Evolutionary conservation across 805 yeast species (phyloP), one percentile per base, ranked within the genome.

Genomic region (Saturnispora zaruensis): DNA sequence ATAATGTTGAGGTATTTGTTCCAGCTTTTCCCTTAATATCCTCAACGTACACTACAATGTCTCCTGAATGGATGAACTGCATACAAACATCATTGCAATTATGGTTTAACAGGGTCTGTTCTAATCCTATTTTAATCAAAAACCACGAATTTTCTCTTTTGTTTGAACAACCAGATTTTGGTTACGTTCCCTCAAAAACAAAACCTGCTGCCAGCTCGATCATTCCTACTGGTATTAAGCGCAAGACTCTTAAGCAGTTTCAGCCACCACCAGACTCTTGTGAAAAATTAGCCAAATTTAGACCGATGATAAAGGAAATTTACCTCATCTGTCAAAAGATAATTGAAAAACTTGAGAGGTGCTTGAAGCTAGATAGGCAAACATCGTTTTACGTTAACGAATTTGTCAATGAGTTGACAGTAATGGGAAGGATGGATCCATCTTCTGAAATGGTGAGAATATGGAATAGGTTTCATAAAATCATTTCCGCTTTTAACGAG

Each of bases 201-300:
- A 66, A 62, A 45, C 72, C 71, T 4, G 64, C 68, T 5, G 57
- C 53, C 20, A 66, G 66, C 46, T 63, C 69, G 0, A 74, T 78
- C 2, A 76, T 78, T 45, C 95, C 96, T 1, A 81, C 95, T 14
- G 99, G 98, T 0, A 65, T 93, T 24, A 81, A 82, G 54, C 78
- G 99, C 46, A 87, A 86, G 65, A 89, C 98, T 2, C 74, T 93
- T 60, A 93, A 93, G 65, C 99, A 93, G 64, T 75, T 90, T 42
- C 83, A 86, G 40, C 87, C 95, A 2, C 99, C 99, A 0, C 87
- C 83, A 59, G 99, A 91, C 66, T 91, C 87, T 38, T 82, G 81
- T 44, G 74, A 77, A 24, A 93, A 84, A 53, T 73, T 93, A 53
- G 89, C 93, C 0, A 84, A 79, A 46, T 88, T 90, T 64, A 72